Conservation (phyloP, 202 grass and related monocot genomes). For the Musa balbisiana region DNA sequence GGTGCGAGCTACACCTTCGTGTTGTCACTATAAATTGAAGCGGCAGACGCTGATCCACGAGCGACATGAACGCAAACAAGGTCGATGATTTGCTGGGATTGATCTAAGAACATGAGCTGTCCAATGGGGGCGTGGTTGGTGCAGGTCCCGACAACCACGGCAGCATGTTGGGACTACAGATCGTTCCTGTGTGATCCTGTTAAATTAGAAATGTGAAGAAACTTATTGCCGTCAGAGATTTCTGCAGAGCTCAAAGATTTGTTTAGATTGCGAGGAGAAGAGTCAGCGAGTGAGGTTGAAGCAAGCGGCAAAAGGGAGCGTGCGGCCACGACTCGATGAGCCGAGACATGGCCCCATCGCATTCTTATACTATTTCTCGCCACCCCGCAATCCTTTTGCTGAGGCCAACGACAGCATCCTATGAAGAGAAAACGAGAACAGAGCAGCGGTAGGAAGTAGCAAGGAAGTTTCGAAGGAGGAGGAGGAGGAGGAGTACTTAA, state of each 20-base stretch:
- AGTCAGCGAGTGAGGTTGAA: too few relatives aligned
- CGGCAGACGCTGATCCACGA: too few relatives aligned
- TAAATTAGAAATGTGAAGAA: too few relatives aligned
- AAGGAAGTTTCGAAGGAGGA: neutral
- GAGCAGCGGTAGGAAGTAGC: neutral
- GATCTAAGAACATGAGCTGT: neutral
- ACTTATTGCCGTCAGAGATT: too few relatives aligned
- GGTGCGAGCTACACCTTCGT: too few relatives aligned
- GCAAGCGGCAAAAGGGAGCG: neutral
- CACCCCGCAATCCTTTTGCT: neutral
- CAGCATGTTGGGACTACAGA: neutral
- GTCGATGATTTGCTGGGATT: neutral
- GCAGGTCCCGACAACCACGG: neutral
- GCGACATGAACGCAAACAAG: neutral
- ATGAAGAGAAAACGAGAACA: neutral
- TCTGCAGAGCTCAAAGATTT: too few relatives aligned
- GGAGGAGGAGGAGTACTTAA: neutral
- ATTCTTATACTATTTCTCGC: neutral
- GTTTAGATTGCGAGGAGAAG: too few relatives aligned
- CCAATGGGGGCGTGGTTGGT: neutral
- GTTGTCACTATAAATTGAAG: too few relatives aligned
- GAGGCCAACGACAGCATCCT: neutral
- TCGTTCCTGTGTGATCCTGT: too few relatives aligned
- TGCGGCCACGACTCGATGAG: neutral
- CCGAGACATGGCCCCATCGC: too few relatives aligned